Percentiles rank a stretch among this genome's conserved stretches.
Conservation (phyloP, 148 eudicot species). For the Linanthus parryae region DNA sequence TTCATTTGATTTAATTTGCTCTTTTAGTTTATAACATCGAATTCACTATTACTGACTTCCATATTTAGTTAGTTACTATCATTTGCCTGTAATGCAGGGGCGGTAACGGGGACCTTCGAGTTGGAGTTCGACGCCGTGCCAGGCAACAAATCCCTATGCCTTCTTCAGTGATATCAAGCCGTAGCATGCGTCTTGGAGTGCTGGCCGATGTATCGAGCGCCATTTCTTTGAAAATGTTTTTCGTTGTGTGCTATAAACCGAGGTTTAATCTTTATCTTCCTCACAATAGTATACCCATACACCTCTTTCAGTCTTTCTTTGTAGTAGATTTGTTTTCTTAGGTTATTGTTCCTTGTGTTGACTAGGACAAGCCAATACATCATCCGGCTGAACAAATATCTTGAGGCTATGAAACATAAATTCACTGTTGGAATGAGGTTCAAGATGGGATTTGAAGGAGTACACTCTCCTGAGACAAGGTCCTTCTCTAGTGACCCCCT, state of each 20-base stretch:
- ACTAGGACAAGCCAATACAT: constrained; percentile 82
- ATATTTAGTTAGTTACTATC: too few relatives aligned
- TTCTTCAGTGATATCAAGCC: constrained; percentile 84
- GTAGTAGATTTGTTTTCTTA: too few relatives aligned
- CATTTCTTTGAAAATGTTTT: constrained; percentile 41
- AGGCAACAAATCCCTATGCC: constrained; percentile 73
- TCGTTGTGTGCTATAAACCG: constrained; percentile 86
- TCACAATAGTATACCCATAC: too few relatives aligned
- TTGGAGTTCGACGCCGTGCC: constrained; percentile 68
- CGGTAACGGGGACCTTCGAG: constrained; percentile 60
- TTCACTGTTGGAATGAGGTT: constrained; percentile 76
- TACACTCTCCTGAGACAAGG: constrained; percentile 87
- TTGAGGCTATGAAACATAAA: constrained; percentile 49
- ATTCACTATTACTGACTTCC: too few relatives aligned
- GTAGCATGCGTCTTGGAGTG: constrained; percentile 95
- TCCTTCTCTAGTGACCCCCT: constrained; percentile 8
- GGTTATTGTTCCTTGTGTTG: neutral
- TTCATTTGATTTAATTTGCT: too few relatives aligned
- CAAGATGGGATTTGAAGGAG: constrained; percentile 85
- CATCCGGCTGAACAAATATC: constrained; percentile 62
- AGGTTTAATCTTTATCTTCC: constrained; percentile 33
- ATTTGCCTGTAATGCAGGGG: constrained; percentile 41
- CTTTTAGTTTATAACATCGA: too few relatives aligned
- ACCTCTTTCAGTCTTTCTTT: too few relatives aligned
- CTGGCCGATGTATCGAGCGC: constrained; percentile 92